A percentile compares a stretch with the other conserved stretches of the same genome.
phyloP scores from a whole-genome alignment of 163 green algal genomes.

The Smithsoniella earleae region DNA sequence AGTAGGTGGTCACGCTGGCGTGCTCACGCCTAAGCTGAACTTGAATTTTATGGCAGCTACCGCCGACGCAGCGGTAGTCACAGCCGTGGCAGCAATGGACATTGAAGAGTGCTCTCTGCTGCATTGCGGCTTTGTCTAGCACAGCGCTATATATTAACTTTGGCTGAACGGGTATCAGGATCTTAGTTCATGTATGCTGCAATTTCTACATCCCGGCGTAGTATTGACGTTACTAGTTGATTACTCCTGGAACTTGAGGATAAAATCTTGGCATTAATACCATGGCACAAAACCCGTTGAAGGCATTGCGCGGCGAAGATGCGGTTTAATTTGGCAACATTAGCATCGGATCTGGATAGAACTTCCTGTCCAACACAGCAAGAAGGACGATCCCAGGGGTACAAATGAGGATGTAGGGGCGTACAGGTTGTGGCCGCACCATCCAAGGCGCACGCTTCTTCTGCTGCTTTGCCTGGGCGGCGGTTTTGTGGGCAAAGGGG shows the following conservation, averaged over 20 bases:
- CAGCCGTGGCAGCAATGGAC: too few species aligned
- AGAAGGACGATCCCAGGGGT: not conserved
- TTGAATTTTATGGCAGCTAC: too few species aligned
- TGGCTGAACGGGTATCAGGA: too few species aligned
- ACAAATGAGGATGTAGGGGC: not conserved
- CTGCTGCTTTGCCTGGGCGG: constrained; percentile 65
- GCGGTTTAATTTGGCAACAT: not conserved
- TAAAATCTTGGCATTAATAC: not conserved
- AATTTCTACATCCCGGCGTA: not conserved
- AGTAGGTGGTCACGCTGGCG: too few species aligned
- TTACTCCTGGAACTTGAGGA: not conserved
- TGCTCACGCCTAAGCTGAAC: too few species aligned
- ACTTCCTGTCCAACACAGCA: not conserved
- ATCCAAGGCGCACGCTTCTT: constrained; percentile 54
- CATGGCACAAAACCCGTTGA: not conserved
- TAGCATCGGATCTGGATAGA: not conserved
- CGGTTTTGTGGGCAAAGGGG: constrained; percentile 68
- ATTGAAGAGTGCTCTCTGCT: too few species aligned
- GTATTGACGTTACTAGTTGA: not conserved
- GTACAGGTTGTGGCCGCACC: constrained; percentile 1
- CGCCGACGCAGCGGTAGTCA: too few species aligned
- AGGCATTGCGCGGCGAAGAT: not conserved
- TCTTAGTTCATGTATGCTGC: not conserved
- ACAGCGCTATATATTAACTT: too few species aligned
- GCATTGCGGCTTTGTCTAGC: too few species aligned